Conservation (phyloP, 1,139 yeast genomes). For the Scheffersomyces segobiensis region DNA sequence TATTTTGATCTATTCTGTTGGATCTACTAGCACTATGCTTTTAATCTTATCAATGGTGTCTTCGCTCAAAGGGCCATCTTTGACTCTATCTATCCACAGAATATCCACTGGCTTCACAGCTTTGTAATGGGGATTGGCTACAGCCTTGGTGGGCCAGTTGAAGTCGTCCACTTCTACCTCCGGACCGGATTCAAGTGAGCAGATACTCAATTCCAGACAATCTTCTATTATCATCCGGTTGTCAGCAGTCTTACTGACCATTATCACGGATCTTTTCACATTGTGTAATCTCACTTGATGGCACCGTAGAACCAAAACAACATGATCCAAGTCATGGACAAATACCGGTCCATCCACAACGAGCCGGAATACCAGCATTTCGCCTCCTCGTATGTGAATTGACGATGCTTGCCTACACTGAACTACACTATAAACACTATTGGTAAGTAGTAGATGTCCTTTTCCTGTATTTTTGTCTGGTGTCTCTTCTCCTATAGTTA, state of each 20-base stretch:
- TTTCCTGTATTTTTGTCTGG: neutral
- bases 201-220: constrained; percentile 22
- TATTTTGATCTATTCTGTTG: neutral
- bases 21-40: neutral
- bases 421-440: neutral
- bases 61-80: neutral
- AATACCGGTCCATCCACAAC: constrained; percentile 35
- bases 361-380: constrained; percentile 18
- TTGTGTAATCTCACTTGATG: constrained; percentile 46
- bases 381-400: constrained; percentile 23
- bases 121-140: constrained; percentile 16
- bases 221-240: constrained; percentile 36
- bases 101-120: neutral
- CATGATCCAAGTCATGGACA: constrained; percentile 23
- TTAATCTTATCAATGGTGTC: neutral
- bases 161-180: constrained; percentile 25
- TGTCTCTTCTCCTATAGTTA: neutral
- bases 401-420: constrained; percentile 12
- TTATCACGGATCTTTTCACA: constrained; percentile 20
- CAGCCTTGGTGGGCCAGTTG: constrained; percentile 22
- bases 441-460: neutral
- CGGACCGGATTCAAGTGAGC: constrained; percentile 5
- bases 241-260: constrained; percentile 20
- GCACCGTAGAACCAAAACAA: constrained; percentile 27
- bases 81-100: neutral